Base-by-base conservation (phyloP, 2,329 filamentous ascomycete genomes). In the Metarhizium sp. region DNA sequence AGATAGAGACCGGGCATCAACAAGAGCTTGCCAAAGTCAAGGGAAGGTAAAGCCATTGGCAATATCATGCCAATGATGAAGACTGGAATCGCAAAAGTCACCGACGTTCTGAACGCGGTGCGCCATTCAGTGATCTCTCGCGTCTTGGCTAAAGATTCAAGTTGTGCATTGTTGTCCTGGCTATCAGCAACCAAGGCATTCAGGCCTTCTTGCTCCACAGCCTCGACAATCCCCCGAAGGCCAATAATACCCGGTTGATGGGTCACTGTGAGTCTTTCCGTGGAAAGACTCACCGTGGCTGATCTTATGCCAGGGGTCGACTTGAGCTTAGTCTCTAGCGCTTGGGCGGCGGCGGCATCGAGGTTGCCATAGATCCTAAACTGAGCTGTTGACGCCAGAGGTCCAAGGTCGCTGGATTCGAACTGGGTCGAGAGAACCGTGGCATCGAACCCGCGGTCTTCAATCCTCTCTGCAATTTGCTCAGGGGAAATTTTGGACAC, bases 51-150 rank as follows among this genome's bases (percentile, higher is more conserved):
- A 60, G 81, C 81, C 92, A 97, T 97, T 38, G 94, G 94, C 55
- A 97, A 76, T 42, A 96, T 71, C 94, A 99, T 99, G 79, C 87
- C 89, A 62, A 95, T 87, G 52, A 96, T 67, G 66, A 97, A 90
- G 38, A 99, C 92, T 0, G 94, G 94, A 7, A 97, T 73, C 3
- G 92, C 91, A 67, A 97, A 97, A 3, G 79, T 77, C 3, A 90
- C 65, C 0, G 91, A 96, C 7, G 87, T 78, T 59, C 80, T 78
- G 71, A 97, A 95, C 0, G 91, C 90, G 34, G 78, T 81, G 59
- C 82, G 84, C 94, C 94, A 99, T 70, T 96, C 91, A 60, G 87
- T 88, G 59, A 99, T 96, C 70, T 99, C 94, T 62, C 90, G 89
- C 0, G 94, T 97, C 73, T 99, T 99, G 8, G 94, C 88, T 2